These are phyloP conservation scores for Solanum paucissectum DNA, from an alignment of 257 asterid species.

Conservation along the genomic window DNA sequence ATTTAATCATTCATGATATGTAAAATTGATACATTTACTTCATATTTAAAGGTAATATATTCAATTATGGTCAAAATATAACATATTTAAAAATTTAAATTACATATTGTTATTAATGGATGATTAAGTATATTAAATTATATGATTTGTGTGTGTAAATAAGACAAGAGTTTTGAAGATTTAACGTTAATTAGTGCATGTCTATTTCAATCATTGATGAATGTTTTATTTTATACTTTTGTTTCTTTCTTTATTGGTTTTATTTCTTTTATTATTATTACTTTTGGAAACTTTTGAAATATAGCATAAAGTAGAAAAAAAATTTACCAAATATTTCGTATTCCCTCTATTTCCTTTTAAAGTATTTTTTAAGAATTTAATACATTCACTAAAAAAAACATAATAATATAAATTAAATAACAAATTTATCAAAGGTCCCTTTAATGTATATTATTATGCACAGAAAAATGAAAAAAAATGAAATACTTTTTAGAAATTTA, in stretches of 20 bases:
- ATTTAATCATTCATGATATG: background rate
- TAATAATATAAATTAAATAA: background rate
- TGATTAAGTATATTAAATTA: too few species aligned
- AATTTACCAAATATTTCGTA: background rate
- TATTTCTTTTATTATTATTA: too few species aligned
- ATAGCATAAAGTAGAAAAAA: background rate
- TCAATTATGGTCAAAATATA: background rate
- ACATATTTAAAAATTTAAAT: too few species aligned
- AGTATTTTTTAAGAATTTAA: background rate
- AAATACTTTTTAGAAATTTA: background rate
- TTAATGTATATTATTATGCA: background rate
- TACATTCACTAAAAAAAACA: background rate
- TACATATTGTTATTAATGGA: background rate
- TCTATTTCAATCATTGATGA: background rate
- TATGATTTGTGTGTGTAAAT: background rate
- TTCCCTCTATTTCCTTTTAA: background rate
- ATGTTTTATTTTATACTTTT: background rate
- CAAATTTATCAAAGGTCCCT: background rate
- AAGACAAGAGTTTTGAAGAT: background rate
- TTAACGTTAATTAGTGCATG: background rate
- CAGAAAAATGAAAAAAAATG: too few species aligned
- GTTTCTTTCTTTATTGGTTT: background rate
- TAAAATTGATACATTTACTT: too few species aligned
- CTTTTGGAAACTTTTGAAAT: background rate
- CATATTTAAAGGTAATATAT: background rate